These are phyloP conservation scores for Sporothrix schenckii DNA, from an alignment of 2,329 filamentous ascomycete species.

Conservation along the genomic window DNA sequence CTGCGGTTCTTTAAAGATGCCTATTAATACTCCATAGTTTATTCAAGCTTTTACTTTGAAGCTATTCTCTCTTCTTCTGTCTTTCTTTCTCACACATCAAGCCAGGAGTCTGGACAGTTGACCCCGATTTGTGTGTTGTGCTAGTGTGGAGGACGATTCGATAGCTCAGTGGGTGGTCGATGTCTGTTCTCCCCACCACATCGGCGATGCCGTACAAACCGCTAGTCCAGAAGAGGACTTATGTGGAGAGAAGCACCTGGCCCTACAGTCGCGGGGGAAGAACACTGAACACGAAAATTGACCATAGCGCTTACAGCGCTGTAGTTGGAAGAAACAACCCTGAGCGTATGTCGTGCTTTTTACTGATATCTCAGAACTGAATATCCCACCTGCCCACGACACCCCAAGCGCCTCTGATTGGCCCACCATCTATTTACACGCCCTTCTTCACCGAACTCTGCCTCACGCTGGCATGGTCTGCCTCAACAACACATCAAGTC, in stretches of 20 bases:
- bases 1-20: neutral
- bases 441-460: constrained; percentile 35
- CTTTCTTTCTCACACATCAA: neutral
- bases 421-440: constrained; percentile 26
- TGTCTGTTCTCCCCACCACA: constrained; percentile 17
- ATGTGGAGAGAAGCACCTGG: too few relatives aligned
- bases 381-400: neutral
- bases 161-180: constrained; percentile 5
- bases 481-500: constrained; percentile 25
- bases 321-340: neutral
- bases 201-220: constrained; percentile 26
- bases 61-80: neutral
- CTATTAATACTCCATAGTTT: too few relatives aligned
- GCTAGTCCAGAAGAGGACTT: constrained; percentile 8
- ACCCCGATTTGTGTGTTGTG: neutral
- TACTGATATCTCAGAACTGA: neutral
- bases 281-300: too few relatives aligned
- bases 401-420: constrained; percentile 1
- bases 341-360: neutral
- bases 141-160: constrained; percentile 7
- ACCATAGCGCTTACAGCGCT: neutral
- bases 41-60: neutral
- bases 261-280: neutral
- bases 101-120: too few relatives aligned
- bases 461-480: constrained; percentile 27